phyloP scores from a whole-genome alignment of 2,329 filamentous ascomycete genomes.

The Aspergillus quadricinctus region DNA sequence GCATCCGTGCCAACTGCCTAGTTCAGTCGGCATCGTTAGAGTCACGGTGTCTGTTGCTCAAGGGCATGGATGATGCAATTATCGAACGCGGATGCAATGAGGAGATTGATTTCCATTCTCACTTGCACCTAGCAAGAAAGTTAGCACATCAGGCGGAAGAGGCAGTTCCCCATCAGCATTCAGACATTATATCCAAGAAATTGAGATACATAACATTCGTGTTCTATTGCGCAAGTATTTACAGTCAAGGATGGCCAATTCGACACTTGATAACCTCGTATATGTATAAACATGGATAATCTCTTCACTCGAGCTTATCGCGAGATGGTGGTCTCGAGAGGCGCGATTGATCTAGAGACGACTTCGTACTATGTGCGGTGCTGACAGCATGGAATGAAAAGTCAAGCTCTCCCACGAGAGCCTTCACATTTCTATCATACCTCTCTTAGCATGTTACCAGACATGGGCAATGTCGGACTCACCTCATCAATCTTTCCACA shows the following conservation, averaged over 20 bases:
- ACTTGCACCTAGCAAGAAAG: not conserved
- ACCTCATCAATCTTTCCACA: slow-evolving; percentile 57
- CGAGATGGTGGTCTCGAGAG: slow-evolving; percentile 20
- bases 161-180: not conserved
- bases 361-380: slow-evolving; percentile 22
- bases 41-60: not conserved
- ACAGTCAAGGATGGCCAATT: not conserved
- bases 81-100: not conserved
- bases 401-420: slow-evolving; percentile 69
- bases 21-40: not conserved
- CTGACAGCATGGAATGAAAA: slow-evolving; percentile 62
- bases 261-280: not conserved
- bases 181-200: not conserved
- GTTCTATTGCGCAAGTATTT: not conserved
- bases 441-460: not conserved
- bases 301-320: slow-evolving; percentile 24
- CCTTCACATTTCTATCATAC: slow-evolving; percentile 50
- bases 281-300: not conserved
- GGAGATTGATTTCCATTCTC: not conserved
- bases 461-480: slow-evolving; percentile 6
- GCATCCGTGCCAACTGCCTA: not conserved
- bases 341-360: slow-evolving; percentile 22
- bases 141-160: not conserved
- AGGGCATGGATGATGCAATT: not conserved
- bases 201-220: not conserved